A percentile compares a stretch with the other conserved stretches of the same genome.
These are phyloP conservation scores for Linnemannia exigua DNA, from an alignment of 192 early-diverging fungal species.

Conservation along the genomic window DNA sequence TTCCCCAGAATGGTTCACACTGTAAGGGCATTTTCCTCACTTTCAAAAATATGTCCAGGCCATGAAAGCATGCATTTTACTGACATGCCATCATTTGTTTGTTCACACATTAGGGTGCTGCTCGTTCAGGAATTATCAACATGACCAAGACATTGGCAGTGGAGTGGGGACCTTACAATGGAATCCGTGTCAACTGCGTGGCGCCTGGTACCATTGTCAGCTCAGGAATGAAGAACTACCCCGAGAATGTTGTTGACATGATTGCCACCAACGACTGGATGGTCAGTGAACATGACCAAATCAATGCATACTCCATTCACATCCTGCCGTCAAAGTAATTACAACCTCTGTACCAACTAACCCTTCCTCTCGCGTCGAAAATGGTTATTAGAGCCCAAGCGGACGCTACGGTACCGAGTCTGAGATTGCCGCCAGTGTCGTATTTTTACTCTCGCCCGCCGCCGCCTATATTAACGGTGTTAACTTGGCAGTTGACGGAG, in stretches of 20 bases:
- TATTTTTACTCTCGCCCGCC: slow-evolving; percentile 64
- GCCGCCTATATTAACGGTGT: slow-evolving; percentile 63
- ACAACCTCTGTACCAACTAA: background rate
- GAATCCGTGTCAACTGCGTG: slow-evolving; percentile 68
- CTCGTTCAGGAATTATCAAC: slow-evolving; percentile 67
- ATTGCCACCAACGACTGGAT: slow-evolving; percentile 45
- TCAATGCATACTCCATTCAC: no score
- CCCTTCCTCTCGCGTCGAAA: no score
- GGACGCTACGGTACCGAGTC: slow-evolving; percentile 67
- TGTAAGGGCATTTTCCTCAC: slow-evolving; percentile 25
- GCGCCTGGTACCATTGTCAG: slow-evolving; percentile 68
- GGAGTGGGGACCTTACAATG: slow-evolving; percentile 63
- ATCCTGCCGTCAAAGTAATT: background rate
- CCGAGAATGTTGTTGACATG: slow-evolving; percentile 57
- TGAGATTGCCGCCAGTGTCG: slow-evolving; percentile 64
- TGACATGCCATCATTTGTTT: no score
- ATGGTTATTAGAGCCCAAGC: slow-evolving; percentile 51
- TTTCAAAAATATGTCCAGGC: background rate
- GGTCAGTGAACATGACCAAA: slow-evolving; percentile 24
- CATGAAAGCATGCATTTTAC: background rate
- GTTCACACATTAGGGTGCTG: slow-evolving; percentile 55
- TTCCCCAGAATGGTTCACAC: slow-evolving; percentile 61
- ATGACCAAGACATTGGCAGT: slow-evolving; percentile 65
- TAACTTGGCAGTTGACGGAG: slow-evolving; percentile 53
- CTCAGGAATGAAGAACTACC: slow-evolving; percentile 65